Percentiles rank a stretch among this genome's conserved stretches.
phyloP scores from a whole-genome alignment of 108 stramenopile species.

The Nitzschia sp. region DNA sequence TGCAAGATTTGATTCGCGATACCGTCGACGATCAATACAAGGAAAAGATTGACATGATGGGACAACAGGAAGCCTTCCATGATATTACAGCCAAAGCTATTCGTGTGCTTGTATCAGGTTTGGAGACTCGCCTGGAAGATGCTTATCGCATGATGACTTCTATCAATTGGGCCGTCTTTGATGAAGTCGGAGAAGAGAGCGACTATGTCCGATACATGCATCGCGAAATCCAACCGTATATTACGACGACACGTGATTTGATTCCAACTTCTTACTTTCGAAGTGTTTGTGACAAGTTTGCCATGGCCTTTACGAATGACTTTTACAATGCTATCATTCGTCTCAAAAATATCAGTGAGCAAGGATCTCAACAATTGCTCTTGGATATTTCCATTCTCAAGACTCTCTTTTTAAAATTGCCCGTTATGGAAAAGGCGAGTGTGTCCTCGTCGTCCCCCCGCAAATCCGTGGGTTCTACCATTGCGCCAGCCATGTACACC shows the following conservation, averaged over 20 bases:
- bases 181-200: slow-evolving; percentile 92
- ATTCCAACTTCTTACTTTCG: slow-evolving; percentile 85
- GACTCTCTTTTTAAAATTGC: slow-evolving; percentile 89
- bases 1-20: slow-evolving; percentile 92
- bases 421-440: slow-evolving; percentile 57
- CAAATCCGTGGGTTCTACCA: slow-evolving; percentile 48
- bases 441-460: slow-evolving; percentile 15
- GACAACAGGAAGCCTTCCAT: slow-evolving; percentile 89
- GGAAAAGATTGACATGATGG: slow-evolving; percentile 81
- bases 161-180: slow-evolving; percentile 85
- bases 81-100: slow-evolving; percentile 91
- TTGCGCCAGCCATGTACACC: slow-evolving; percentile 91
- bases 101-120: slow-evolving; percentile 85
- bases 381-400: slow-evolving; percentile 96
- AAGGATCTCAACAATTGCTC: slow-evolving; percentile 95
- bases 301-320: slow-evolving; percentile 67
- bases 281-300: slow-evolving; percentile 96
- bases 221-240: slow-evolving; percentile 75
- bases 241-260: slow-evolving; percentile 60
- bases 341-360: slow-evolving; percentile 88
- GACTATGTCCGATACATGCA: slow-evolving; percentile 89
- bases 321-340: slow-evolving; percentile 77
- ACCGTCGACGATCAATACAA: slow-evolving; percentile 87
- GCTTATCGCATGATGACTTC: slow-evolving; percentile 72
- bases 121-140: slow-evolving; percentile 77